Evolutionary conservation across 352 stramenopile genomes (phyloP), one percentile per base, ranked within the genome.

Genomic region (Elongisporangium undulatum): DNA sequence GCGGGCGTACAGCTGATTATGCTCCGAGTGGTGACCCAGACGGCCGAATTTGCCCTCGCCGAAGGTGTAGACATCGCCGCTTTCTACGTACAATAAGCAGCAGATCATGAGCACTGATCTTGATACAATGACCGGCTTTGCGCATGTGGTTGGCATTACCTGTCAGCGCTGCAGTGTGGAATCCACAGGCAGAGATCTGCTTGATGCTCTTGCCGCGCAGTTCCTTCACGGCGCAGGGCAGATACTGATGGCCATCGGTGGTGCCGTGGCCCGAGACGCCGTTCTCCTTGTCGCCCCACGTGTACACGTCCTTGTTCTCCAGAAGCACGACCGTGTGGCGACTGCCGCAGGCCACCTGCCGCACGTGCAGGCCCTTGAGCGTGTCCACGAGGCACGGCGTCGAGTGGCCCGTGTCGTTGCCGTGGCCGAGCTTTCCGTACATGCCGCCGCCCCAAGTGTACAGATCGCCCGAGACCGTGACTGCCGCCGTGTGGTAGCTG

Each of bases 271-370:
- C 96, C 10, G 92, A 94, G 1, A 98, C 94, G 38, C 96, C 94
- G 74, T 98, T 98, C 68, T 98, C 94, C 62, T 97, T 97, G 68
- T 98, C 95, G 21, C 95, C 95, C 95, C 95, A 98, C 48, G 89
- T 96, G 68, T 97, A 97, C 56, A 97, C 90, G 66, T 96, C 85
- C 55, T 79, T 87, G 63, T 82, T 91, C 59, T 94, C 81, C 6
- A 96, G 72, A 49, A 97, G 67, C 38, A 97, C 94, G 3, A 96
- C 92, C 1, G 96, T 99, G 69, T 99, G 96, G 20, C 95, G 82
- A 57, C 79, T 96, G 20, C 96, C 96, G 66, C 96, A 99, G 6
- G 96, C 96, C 55, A 99, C 96, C 59, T 98, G 92, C 15, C 82
- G 75, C 53, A 98, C 89, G 12, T 84, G 78, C 62, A 93, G 71